Evolutionary conservation across 2,329 filamentous ascomycete genomes (phyloP).

Genomic region (Aspergillus sojae): DNA sequence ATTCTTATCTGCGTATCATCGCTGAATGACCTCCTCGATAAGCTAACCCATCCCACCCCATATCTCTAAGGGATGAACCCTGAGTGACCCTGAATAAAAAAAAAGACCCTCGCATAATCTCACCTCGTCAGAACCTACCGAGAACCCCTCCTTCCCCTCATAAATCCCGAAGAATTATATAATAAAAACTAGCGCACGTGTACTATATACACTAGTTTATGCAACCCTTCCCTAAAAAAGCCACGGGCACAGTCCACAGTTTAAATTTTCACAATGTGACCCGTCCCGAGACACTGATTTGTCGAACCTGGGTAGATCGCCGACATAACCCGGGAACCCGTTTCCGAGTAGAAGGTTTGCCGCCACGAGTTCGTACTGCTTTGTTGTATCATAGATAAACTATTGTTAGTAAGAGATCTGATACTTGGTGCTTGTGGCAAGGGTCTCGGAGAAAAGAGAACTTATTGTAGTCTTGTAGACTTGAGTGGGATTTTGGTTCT

Average conservation of each 20-base stretch:
- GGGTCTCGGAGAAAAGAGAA: neutral
- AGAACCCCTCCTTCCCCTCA: neutral
- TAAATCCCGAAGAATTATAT: neutral
- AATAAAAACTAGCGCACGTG: neutral
- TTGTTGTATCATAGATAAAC: neutral
- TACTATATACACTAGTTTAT: neutral
- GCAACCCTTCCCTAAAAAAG: neutral
- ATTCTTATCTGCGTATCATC: neutral
- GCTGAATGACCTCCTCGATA: neutral
- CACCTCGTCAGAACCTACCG: neutral
- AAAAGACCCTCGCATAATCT: neutral
- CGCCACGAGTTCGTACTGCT: neutral
- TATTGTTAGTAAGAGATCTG: neutral
- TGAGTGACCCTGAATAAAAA: neutral
- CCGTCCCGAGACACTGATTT: neutral
- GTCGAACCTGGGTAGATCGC: neutral
- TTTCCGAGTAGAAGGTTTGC: slow-evolving; percentile 9
- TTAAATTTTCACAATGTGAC: neutral
- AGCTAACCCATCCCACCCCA: too few species aligned
- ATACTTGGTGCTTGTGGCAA: neutral
- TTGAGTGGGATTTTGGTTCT: neutral
- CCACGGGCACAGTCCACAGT: neutral
- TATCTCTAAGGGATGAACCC: neutral
- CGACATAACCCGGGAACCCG: slow-evolving; percentile 10
- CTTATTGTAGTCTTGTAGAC: neutral